Evolutionary conservation across 2,329 filamentous ascomycete genomes (phyloP).

Genomic region (Tolypocladium pustulatum): DNA sequence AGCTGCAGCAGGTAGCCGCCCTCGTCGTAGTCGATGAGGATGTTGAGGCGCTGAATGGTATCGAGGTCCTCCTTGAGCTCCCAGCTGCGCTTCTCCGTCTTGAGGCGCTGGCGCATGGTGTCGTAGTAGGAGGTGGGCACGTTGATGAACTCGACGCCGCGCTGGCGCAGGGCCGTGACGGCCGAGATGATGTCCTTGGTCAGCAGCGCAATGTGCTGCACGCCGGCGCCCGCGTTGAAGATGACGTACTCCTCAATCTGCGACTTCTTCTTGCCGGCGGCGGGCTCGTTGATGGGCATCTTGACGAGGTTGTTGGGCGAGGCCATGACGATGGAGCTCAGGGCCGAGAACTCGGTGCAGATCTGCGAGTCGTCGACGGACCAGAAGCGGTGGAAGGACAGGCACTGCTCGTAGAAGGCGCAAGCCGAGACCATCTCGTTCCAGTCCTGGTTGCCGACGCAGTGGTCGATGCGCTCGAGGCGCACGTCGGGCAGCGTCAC

Average conservation of each 20-base stretch:
- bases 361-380: conserved; percentile 89
- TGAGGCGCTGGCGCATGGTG: conserved; percentile 62
- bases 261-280: conserved; percentile 76
- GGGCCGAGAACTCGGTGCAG: conserved; percentile 81
- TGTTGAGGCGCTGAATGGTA: conserved; percentile 65
- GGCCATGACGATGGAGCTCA: conserved; percentile 85
- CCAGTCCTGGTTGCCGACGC: conserved; percentile 96
- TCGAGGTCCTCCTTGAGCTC: conserved; percentile 71
- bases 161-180: conserved; percentile 69
- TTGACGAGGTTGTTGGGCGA: conserved; percentile 79
- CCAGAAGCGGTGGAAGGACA: conserved; percentile 96
- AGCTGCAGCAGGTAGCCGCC: conserved; percentile 70
- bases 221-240: conserved; percentile 82
- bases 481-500: conserved; percentile 49
- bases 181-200: conserved; percentile 69
- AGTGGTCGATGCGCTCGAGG: conserved; percentile 80
- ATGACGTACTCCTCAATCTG: conserved; percentile 92
- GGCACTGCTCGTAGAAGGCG: conserved; percentile 72
- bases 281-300: conserved; percentile 98
- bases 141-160: conserved; percentile 86
- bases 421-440: conserved; percentile 65
- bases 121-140: conserved; percentile 83
- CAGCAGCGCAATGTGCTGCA: conserved; percentile 86
- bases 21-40: conserved; percentile 93
- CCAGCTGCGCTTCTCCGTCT: conserved; percentile 49